Evolutionary conservation across 2,329 filamentous ascomycete species (phyloP), one percentile per base, ranked within the genome.

Genomic region (Phialophora macrospora): DNA sequence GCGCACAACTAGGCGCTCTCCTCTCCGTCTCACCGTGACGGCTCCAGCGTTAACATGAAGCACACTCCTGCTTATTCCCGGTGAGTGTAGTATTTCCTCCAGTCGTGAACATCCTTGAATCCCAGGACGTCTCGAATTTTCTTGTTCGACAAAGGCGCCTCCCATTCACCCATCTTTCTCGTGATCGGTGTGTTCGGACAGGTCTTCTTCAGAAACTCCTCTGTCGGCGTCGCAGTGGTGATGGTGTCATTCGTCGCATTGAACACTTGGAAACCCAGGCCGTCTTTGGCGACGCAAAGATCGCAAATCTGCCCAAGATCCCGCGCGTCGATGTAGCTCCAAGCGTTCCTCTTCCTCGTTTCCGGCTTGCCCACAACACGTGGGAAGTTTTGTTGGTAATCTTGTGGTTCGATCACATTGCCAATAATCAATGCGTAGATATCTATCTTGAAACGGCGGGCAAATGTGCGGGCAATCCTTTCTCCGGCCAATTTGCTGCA

Each of bases 241-340:
- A 88, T 88, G 2, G 80, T 84, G 71, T 87, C 82, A 71, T 89
- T 89, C 0, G 85, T 87, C 1, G 85, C 86, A 72, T 89, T 89
- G 75, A 88, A 89, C 0, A 88, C 77, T 72, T 88, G 85, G 70
- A 87, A 89, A 0, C 86, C 86, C 9, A 89, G 71, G 0, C 84
- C 85, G 71, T 81, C 80, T 69, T 82, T 84, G 66, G 80, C 69
- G 4, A 88, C 79, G 20, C 79, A 81, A 8, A 84, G 71, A 68
- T 87, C 78, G 72, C 84, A 88, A 63, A 89, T 88, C 74, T 86
- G 84, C 0, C 85, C 87, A 2, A 89, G 73, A 70, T 89, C 87
- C 3, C 86, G 75, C 0, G 85, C 84, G 73, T 89, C 87, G 24
- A 86, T 86, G 73, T 89, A 89, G 24, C 80, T 83, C 86, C 86